Base-by-base conservation (phyloP, 768 basidiomycete genomes). In the Auricularia sp. region DNA sequence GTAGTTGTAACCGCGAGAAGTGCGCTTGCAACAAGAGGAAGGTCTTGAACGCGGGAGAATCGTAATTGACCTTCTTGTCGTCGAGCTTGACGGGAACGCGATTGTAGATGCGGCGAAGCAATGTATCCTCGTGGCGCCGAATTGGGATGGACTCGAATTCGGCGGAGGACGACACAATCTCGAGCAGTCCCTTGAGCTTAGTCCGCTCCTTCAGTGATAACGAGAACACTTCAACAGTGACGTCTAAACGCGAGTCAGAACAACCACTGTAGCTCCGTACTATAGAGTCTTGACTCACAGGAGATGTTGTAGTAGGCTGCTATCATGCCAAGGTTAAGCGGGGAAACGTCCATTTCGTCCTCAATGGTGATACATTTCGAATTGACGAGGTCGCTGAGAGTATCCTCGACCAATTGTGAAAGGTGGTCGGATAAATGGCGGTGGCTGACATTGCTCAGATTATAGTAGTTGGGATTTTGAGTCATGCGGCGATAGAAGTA, bases 401-500 rank as follows among this genome's bases (percentile, higher is more conserved):
- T 98, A 65, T 81, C 93, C 75, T 99, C 97, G 56, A 99, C 96
- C 60, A 98, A 77, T 73, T 98, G 95, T 1, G 95, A 98, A 3
- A 98, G 79, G 72, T 98, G 94, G 67, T 98, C 96, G 0, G 94
- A 96, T 12, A 98, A 80, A 72, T 97, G 93, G 59, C 94, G 91
- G 71, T 98, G 95, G 69, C 87, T 93, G 73, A 97, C 95, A 65
- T 93, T 95, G 79, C 95, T 90, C 16, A 95, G 78, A 67, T 93
- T 93, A 78, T 94, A 94, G 74, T 92, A 95, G 70, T 94, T 93
- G 0, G 96, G 94, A 67, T 98, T 99, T 72, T 98, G 93, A 0
- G 93, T 95, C 87, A 98, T 91, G 14, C 97, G 85, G 56, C 96
- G 86, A 75, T 98, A 98, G 80, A 98, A 93, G 80, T 90, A 97